Evolutionary conservation across 2,329 filamentous ascomycete genomes (phyloP), one percentile per base, ranked within the genome.

Genomic region (Penicillium sp.): DNA sequence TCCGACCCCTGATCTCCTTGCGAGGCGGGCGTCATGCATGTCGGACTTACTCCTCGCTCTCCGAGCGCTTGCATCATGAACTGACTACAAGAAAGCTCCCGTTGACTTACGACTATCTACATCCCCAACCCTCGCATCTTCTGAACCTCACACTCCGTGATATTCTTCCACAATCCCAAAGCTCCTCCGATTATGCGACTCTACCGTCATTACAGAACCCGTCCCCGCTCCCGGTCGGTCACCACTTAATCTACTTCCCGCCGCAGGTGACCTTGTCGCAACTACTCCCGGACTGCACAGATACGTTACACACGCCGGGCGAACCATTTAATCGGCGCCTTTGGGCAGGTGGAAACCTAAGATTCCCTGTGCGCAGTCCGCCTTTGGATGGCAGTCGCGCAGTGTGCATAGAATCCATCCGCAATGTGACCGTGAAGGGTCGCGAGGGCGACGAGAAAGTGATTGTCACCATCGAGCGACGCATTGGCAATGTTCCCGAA

Each of bases 231-330:
- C 68, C 74, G 6, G 57, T 65, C 16, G 89, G 88, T 36, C 87
- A 95, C 71, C 92, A 97, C 72, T 81, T 96, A 36, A 85, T 93
- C 62, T 95, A 95, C 78, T 97, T 96, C 76, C 91, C 92, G 58
- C 83, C 89, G 11, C 83, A 86, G 60, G 78, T 88, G 19, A 79
- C 83, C 0, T 77, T 84, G 15, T 83, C 82, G 8, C 65, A 79
- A 34, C 83, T 97, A 43, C 82, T 91, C 19, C 79, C 85, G 1
- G 94, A 99, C 76, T 93, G 94, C 56, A 95, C 92, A 1, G 93
- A 97, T 71, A 79, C 84, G 5, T 80, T 88, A 52, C 91, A 96
- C 70, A 87, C 81, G 25, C 93, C 93, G 0, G 90, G 88, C 2
- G 70, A 71, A 4, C 86, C 87, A 1, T 96, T 90, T 71, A 81